Percentiles rank a stretch among this genome's conserved stretches.
phyloP scores from a whole-genome alignment of 306 rosid genomes.

The Cucumis hystrix region DNA sequence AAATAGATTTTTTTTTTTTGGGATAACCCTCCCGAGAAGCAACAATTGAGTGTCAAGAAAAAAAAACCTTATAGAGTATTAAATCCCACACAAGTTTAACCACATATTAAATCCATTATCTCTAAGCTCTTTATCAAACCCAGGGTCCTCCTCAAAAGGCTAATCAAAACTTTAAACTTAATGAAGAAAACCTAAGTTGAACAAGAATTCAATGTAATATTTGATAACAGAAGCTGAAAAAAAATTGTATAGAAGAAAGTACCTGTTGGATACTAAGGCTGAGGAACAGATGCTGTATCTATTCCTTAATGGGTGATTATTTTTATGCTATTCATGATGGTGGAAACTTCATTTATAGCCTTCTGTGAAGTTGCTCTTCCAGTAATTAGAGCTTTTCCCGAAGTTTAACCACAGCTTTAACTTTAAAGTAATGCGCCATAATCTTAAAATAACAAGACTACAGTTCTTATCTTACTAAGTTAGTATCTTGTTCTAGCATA shows the following conservation, averaged over 20 bases:
- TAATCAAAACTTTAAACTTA: not conserved
- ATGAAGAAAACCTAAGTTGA: not conserved
- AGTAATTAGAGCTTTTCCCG: not conserved
- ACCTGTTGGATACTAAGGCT: not conserved
- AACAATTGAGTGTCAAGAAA: no score
- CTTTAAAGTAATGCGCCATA: not conserved
- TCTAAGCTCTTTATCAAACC: no score
- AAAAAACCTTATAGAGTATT: no score
- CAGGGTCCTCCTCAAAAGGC: not conserved
- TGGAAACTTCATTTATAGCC: not conserved
- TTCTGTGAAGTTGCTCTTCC: not conserved
- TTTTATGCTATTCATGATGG: not conserved
- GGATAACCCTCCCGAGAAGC: no score
- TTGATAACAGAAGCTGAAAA: not conserved
- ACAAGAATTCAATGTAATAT: not conserved
- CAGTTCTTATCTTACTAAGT: not conserved
- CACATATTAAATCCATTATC: no score
- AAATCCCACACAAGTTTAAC: no score
- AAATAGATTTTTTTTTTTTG: no score
- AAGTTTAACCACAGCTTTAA: not conserved
- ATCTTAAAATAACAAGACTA: not conserved
- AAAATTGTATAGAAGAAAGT: not conserved
- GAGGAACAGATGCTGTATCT: not conserved
- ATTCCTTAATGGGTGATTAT: not conserved
- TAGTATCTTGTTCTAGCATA: not conserved